Evolutionary conservation across 768 basidiomycete genomes (phyloP).

Genomic region (Tulasnella sp.): DNA sequence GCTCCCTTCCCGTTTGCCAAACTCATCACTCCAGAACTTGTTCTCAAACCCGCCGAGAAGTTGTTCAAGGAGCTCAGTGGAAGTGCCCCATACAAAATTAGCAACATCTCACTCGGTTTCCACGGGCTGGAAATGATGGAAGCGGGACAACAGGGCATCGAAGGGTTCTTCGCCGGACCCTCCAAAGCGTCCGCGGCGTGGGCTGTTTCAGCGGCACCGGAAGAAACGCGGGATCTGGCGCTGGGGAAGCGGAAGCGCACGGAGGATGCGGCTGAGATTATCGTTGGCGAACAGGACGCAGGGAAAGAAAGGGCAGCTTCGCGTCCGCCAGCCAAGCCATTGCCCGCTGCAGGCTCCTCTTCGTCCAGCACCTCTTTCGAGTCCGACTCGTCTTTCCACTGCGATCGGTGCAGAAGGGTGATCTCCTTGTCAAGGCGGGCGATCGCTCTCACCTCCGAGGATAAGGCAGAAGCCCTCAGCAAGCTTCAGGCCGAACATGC

Average conservation of each 20-base stretch:
- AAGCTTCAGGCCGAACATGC: constrained; percentile 60
- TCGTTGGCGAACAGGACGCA: neutral
- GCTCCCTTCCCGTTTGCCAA: constrained; percentile 79
- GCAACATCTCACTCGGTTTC: constrained; percentile 68
- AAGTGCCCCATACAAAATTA: constrained; percentile 56
- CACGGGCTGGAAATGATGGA: constrained; percentile 72
- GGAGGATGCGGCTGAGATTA: neutral
- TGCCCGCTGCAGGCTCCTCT: neutral
- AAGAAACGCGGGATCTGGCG: neutral
- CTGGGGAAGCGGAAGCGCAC: constrained; percentile 31
- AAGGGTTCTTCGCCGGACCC: constrained; percentile 67
- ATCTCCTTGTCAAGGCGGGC: constrained; percentile 40
- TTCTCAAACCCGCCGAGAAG: constrained; percentile 70
- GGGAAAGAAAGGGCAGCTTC: neutral
- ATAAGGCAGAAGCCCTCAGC: constrained; percentile 31
- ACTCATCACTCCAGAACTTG: constrained; percentile 68
- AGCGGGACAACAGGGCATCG: constrained; percentile 78
- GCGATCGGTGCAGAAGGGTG: constrained; percentile 54
- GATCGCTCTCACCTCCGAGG: constrained; percentile 36
- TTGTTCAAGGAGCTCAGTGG: constrained; percentile 88
- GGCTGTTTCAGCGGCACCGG: neutral
- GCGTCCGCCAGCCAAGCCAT: constrained; percentile 4
- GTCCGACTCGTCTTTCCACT: constrained; percentile 47
- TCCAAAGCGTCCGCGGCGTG: constrained; percentile 27
- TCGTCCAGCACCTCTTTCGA: neutral